A percentile compares a stretch with the other conserved stretches of the same genome.
These are phyloP conservation scores for Emericellopsis terricola DNA, from an alignment of 495 filamentous ascomycete genomes.

Conservation along the genomic window DNA sequence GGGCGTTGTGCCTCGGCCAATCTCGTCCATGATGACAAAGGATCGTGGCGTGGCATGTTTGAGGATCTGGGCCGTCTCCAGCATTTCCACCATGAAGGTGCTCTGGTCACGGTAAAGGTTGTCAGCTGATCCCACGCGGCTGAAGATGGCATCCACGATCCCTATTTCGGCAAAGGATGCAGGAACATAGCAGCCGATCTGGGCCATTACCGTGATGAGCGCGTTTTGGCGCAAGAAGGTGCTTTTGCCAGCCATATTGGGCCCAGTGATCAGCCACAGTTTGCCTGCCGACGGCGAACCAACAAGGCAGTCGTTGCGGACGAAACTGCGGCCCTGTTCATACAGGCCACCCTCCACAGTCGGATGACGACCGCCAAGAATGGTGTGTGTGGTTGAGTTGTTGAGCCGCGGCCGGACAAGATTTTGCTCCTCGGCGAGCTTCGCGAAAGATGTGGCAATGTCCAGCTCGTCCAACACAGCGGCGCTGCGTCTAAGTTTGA, in stretches of 20 bases:
- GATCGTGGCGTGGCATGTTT: slow-evolving; percentile 45
- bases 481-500: slow-evolving; percentile 74
- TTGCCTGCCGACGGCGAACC: slow-evolving; percentile 37
- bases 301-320: slow-evolving; percentile 72
- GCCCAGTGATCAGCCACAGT: slow-evolving; percentile 83
- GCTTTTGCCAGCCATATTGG: slow-evolving; percentile 98
- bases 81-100: slow-evolving; percentile 88
- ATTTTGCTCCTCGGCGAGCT: slow-evolving; percentile 51
- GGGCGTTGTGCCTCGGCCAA: slow-evolving; percentile 84
- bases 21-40: slow-evolving; percentile 98
- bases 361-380: slow-evolving; percentile 73
- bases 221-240: slow-evolving; percentile 93
- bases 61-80: slow-evolving; percentile 56
- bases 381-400: slow-evolving; percentile 21
- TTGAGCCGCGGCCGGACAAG: slow-evolving; percentile 60
- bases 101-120: slow-evolving; percentile 83
- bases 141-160: slow-evolving; percentile 84
- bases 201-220: slow-evolving; percentile 79
- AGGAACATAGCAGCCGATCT: slow-evolving; percentile 82
- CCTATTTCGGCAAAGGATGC: slow-evolving; percentile 71
- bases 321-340: slow-evolving; percentile 66
- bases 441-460: slow-evolving; percentile 68
- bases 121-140: slow-evolving; percentile 80
- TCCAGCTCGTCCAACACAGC: slow-evolving; percentile 83
- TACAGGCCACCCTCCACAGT: slow-evolving; percentile 71